Conservation (phyloP, 345 rosid genomes). For the Dipteronia sinensis region DNA sequence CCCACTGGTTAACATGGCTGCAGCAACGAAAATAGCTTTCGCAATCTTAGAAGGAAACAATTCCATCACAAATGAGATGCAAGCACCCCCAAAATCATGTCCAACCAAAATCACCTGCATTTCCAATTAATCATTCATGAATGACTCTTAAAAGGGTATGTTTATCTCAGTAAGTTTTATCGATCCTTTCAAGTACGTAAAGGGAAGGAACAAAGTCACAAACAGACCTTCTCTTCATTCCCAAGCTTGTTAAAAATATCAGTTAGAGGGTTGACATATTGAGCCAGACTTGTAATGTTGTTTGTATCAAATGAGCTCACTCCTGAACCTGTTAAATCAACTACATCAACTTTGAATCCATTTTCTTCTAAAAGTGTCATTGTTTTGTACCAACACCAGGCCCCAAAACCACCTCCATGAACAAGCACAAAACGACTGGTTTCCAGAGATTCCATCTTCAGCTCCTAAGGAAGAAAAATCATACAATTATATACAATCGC, state of each 20-base stretch:
- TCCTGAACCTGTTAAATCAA: constrained; percentile 70
- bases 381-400: constrained; percentile 89
- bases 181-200: background rate
- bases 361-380: constrained; percentile 58
- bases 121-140: background rate
- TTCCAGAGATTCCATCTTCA: constrained; percentile 41
- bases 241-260: constrained; percentile 32
- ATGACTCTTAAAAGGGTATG: too few species aligned
- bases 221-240: constrained; percentile 34
- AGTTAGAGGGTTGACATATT: constrained; percentile 41
- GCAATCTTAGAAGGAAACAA: constrained; percentile 42
- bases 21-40: constrained; percentile 46
- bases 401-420: constrained; percentile 92
- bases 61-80: constrained; percentile 50
- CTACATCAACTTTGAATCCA: constrained; percentile 62
- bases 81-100: constrained; percentile 53
- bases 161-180: background rate
- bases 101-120: constrained; percentile 48
- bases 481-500: background rate
- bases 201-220: too few species aligned
- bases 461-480: constrained; percentile 17
- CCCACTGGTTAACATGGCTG: constrained; percentile 41
- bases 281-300: constrained; percentile 31
- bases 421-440: constrained; percentile 65
- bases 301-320: constrained; percentile 52